These are phyloP conservation scores for Extremus antarcticus DNA, from an alignment of 495 filamentous ascomycete genomes.

Conservation along the genomic window DNA sequence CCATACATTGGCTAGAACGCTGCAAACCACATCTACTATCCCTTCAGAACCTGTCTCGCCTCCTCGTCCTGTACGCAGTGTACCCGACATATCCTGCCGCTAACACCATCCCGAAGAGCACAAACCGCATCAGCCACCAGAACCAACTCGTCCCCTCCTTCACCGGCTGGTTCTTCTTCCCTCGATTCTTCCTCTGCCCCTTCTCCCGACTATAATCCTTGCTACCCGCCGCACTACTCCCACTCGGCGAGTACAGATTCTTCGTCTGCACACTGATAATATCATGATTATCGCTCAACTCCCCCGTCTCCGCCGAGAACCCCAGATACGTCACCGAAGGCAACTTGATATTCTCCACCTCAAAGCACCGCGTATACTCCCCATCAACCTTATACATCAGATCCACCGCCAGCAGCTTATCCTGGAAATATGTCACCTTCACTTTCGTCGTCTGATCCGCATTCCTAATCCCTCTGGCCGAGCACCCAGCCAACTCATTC, in stretches of 20 bases:
- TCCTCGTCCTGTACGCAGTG: constrained; percentile 65
- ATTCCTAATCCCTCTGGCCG: constrained; percentile 79
- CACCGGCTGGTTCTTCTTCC: constrained; percentile 21
- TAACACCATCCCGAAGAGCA: constrained; percentile 60
- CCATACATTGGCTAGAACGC: constrained; percentile 17
- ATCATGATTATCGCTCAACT: constrained; percentile 95
- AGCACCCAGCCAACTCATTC: constrained; percentile 88
- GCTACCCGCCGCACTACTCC: constrained; percentile 33
- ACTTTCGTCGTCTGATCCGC: constrained; percentile 70
- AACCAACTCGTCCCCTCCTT: constrained; percentile 58
- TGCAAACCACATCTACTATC: constrained; percentile 15
- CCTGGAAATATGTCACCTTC: constrained; percentile 89
- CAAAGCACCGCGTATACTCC: constrained; percentile 86
- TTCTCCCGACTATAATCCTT: constrained; percentile 31
- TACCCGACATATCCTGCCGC: constrained; percentile 73
- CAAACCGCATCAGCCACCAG: constrained; percentile 83
- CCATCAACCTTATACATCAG: constrained; percentile 84
- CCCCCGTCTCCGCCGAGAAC: constrained; percentile 91
- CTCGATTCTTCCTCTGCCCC: constrained; percentile 32
- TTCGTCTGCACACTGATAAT: constrained; percentile 79
- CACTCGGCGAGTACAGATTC: constrained; percentile 59
- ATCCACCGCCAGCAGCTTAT: constrained; percentile 82
- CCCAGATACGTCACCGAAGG: constrained; percentile 89
- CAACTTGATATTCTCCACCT: constrained; percentile 55
- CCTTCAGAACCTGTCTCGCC: constrained; percentile 63